Base-by-base conservation (phyloP, 306 rosid species). In the Calophaca sinica region DNA sequence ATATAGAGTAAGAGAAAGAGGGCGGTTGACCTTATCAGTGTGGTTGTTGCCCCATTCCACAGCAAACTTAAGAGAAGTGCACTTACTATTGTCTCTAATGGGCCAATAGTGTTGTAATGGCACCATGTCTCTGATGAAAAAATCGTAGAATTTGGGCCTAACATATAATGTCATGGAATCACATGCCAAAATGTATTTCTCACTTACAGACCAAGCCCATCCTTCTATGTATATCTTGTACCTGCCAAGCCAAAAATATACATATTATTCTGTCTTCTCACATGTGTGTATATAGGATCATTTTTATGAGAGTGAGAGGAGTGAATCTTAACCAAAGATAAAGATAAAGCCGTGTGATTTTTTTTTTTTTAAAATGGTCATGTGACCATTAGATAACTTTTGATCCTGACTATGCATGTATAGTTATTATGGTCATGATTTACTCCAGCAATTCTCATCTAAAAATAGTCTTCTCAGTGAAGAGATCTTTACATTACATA, bases 151-250 rank as follows among this genome's bases (percentile, higher is more conserved):
- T 0, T 39, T 72, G 8, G 98, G 80, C 68, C 0, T 83, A 3
- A 89, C 81, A 7, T 87, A 86, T 13, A 91, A 42, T 6, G 83
- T 82, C 90, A 84, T 86, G 0, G 98, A 74, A 70, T 94, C 86
- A 4, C 98, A 94, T 4, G 97, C 96, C 51, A 91, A n/a, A 9
- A 94, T 94, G 75, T 91, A 89, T 51, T 94, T 94, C 74, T 94
- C 96, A 79, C 97, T 94, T 0, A 94, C 96, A 0, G 97, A 94
- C 98, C 98, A 94, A 36, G 91, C 96, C 90, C 89, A 87, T 79
- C 98, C 98, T 81, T 94, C 98, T 76, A 85, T 64, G 74, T 94
- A 94, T 61, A 94, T 91, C 72, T 94, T 94, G 38, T 88, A 91
- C 72, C 96, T 92, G 15, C 13, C 55, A 36, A 64, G 5, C 5